Conservation (phyloP, 2,329 filamentous ascomycete species). For the Penicillium sp. region DNA sequence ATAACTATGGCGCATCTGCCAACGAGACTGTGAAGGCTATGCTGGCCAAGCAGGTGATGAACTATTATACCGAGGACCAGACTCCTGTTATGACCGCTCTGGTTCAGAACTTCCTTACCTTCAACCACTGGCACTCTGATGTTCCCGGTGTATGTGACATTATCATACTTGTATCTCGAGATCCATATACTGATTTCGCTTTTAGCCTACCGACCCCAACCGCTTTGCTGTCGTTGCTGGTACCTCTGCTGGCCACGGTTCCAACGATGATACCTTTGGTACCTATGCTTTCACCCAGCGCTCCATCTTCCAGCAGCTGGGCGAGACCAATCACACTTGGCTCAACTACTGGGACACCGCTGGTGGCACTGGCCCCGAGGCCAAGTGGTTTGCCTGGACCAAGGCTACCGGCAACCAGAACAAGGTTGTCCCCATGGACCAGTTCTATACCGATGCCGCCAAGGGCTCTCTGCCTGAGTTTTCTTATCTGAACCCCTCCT, state of each 20-base stretch:
- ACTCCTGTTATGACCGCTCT: slow-evolving; percentile 42
- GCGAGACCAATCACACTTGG: slow-evolving; percentile 31
- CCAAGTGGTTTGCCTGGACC: slow-evolving; percentile 33
- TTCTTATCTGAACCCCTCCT: slow-evolving; percentile 39
- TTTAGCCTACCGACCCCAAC: slow-evolving; percentile 45
- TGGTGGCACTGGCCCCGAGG: slow-evolving; percentile 26
- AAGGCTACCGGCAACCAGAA: slow-evolving; percentile 20
- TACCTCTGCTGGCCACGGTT: slow-evolving; percentile 32
- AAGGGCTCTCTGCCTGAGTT: slow-evolving; percentile 30
- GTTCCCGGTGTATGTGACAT: slow-evolving; percentile 39
- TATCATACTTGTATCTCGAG: background rate
- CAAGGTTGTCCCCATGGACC: slow-evolving; percentile 28
- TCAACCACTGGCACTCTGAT: slow-evolving; percentile 46
- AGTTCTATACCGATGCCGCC: slow-evolving; percentile 36
- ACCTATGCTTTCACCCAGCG: slow-evolving; percentile 28
- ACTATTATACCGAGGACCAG: slow-evolving; percentile 45
- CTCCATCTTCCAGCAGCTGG: slow-evolving; percentile 41
- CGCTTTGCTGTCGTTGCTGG: slow-evolving; percentile 30
- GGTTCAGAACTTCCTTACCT: slow-evolving; percentile 41
- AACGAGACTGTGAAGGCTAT: slow-evolving; percentile 27
- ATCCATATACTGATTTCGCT: background rate
- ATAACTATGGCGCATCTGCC: slow-evolving; percentile 31
- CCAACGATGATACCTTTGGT: slow-evolving; percentile 30
- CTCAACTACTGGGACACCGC: slow-evolving; percentile 30
- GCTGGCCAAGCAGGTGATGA: slow-evolving; percentile 40